Base-by-base conservation (phyloP, 1,284 basidiomycete genomes). In the Austroboletus niveus region DNA sequence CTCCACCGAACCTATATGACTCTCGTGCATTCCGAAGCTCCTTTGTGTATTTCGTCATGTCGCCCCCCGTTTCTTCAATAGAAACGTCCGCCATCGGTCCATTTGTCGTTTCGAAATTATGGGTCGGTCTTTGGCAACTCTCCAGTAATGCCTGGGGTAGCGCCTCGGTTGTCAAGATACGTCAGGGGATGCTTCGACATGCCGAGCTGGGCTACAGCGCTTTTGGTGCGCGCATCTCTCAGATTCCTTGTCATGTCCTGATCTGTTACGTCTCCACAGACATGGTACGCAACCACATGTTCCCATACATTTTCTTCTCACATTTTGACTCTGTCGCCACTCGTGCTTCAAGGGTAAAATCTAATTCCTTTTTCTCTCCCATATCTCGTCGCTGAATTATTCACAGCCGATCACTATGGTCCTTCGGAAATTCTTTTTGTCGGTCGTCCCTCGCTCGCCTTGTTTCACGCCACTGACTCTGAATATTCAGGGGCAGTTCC, bases 61-160 rank as follows among this genome's bases (percentile, higher is more conserved):
- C 56, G 14, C 39, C 39, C 34, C 41, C 52, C 20, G 7, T 42
- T 35, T 40, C 56, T 45, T 12, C 41, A 12, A 65, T 60, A 45
- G 85, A 87, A 69, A 78, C 77, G 1, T 83, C 85, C 62, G 65
- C 64, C 42, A 75, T 90, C 8, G 88, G 87, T 5, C 76, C 80
- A 5, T 77, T 82, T 60, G 65, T 68, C 31, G 76, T 77, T 11
- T 84, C 89, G 22, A 81, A 89, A 47, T 66, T 92, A 44, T 89
- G 84, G 80, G 82, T 79, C 9, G 89, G 89, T 8, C 77, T 92
- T 8, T 92, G 89, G 89, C 89, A 92, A 59, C 78, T 92, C 35
- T 90, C 89, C 14, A 85, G 84, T 64, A 86, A 85, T 48, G 87
- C 87, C 2, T 92, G 89, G 89, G 89, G 89, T 15, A 85, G 80